A percentile compares a stretch with the other conserved stretches of the same genome.
Conservation (phyloP, 2,329 filamentous ascomycete genomes). For the Epichloe gansuensis region DNA sequence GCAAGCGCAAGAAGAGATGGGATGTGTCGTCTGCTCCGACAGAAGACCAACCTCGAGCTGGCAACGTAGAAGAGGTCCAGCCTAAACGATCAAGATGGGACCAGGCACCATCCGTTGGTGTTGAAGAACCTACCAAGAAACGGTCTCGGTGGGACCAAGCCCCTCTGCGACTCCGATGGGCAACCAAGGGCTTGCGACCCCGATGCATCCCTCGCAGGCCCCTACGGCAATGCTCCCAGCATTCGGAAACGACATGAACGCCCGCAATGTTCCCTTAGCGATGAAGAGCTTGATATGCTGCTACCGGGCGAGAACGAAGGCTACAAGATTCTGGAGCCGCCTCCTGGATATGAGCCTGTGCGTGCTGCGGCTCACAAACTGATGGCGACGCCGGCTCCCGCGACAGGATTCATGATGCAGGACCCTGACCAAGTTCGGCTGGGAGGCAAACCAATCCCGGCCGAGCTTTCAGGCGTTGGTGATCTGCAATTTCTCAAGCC, state of each 20-base stretch:
- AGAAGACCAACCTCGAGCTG: constrained; percentile 35
- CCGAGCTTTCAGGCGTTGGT: constrained; percentile 89
- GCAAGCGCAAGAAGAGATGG: constrained; percentile 93
- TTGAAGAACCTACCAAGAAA: constrained; percentile 53
- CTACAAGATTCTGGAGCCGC: constrained; percentile 83
- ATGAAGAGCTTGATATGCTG: constrained; percentile 88
- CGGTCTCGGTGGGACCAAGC: constrained; percentile 90
- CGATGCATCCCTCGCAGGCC: constrained; percentile 59
- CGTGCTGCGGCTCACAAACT: constrained; percentile 65
- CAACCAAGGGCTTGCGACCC: constrained; percentile 62
- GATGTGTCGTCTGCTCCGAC: constrained; percentile 56
- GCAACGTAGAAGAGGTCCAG: constrained; percentile 44
- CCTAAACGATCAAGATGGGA: constrained; percentile 80
- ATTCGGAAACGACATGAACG: constrained; percentile 66
- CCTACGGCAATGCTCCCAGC: constrained; percentile 35
- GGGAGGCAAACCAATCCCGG: constrained; percentile 82
- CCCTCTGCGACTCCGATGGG: constrained; percentile 64
- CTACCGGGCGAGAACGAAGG: constrained; percentile 80
- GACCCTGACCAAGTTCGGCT: constrained; percentile 75
- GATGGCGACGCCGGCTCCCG: constrained; percentile 60
- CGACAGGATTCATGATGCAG: constrained; percentile 92
- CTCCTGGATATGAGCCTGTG: constrained; percentile 81
- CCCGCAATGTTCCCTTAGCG: constrained; percentile 74
- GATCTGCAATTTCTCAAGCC: constrained; percentile 97
- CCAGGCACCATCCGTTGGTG: constrained; percentile 52